Conservation (phyloP, 2,329 filamentous ascomycete genomes). For the Madurella mycetomatis region DNA sequence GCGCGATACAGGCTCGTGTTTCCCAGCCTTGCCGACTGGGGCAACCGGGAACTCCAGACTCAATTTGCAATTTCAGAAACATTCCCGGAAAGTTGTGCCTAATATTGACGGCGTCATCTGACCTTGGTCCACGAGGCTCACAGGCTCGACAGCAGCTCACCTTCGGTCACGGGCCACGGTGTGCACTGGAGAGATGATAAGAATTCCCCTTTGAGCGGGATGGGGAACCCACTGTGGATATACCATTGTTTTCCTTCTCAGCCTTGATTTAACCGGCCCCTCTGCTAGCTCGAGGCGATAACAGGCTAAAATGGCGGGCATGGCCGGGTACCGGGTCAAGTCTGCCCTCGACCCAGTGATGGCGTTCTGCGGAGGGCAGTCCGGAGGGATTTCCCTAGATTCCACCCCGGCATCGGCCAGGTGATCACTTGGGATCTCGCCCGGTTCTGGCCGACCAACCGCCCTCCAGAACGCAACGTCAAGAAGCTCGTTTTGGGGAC, state of each 20-base stretch:
- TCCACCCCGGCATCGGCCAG: slow-evolving; percentile 14
- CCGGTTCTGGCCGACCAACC: slow-evolving; percentile 3
- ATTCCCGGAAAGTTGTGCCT: background rate
- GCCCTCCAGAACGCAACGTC: background rate
- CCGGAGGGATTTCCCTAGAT: slow-evolving; percentile 13
- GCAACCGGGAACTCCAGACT: background rate
- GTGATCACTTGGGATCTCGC: slow-evolving; percentile 13
- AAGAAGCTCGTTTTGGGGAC: background rate
- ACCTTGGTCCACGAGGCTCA: background rate
- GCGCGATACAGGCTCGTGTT: too few relatives aligned
- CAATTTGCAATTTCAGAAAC: background rate
- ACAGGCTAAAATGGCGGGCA: slow-evolving; percentile 25
- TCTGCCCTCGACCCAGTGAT: slow-evolving; percentile 15
- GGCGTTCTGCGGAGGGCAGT: slow-evolving; percentile 3
- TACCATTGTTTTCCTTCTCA: background rate
- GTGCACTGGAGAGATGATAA: background rate
- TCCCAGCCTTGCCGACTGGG: background rate
- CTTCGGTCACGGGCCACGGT: background rate
- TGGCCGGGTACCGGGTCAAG: slow-evolving; percentile 27
- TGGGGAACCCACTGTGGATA: slow-evolving; percentile 8
- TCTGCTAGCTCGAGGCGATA: slow-evolving; percentile 21
- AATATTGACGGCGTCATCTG: background rate
- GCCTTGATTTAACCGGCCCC: slow-evolving; percentile 22
- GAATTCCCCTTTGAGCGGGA: background rate
- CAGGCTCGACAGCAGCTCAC: background rate